Percentiles rank a stretch among this genome's conserved stretches.
phyloP scores from a whole-genome alignment of 1,139 yeast genomes.

The Candida sp. region DNA sequence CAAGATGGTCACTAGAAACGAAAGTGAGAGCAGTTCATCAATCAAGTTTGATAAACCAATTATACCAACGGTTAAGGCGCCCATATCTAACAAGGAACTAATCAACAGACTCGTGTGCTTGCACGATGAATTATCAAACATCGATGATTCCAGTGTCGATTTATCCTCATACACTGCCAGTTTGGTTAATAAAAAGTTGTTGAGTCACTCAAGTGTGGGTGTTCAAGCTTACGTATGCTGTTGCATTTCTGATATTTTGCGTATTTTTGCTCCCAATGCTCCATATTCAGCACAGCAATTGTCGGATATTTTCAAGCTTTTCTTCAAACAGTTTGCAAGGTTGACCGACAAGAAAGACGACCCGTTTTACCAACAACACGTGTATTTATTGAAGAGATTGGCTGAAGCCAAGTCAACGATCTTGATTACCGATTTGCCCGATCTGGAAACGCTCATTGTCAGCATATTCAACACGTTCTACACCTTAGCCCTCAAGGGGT shows the following conservation, averaged over 20 bases:
- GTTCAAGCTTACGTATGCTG: constrained; percentile 77
- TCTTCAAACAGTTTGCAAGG: constrained; percentile 64
- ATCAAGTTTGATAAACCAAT: constrained; percentile 50
- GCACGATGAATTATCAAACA: constrained; percentile 61
- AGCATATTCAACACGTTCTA: constrained; percentile 67
- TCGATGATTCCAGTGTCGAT: constrained; percentile 66
- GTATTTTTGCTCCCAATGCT: constrained; percentile 90
- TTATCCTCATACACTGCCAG: constrained; percentile 48
- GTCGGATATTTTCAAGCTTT: constrained; percentile 62
- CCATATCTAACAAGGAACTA: constrained; percentile 66
- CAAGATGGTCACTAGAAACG: constrained; percentile 1
- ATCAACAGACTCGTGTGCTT: constrained; percentile 44
- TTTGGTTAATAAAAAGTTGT: constrained; percentile 59
- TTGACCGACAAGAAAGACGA: constrained; percentile 58
- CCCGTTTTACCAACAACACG: constrained; percentile 68
- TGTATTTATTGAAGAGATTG: constrained; percentile 67
- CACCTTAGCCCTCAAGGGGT: constrained; percentile 43
- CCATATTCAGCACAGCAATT: constrained; percentile 76
- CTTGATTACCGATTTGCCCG: constrained; percentile 76
- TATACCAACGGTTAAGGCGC: constrained; percentile 55
- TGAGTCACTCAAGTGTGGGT: constrained; percentile 68
- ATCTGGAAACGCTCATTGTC: constrained; percentile 58
- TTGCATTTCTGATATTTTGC: constrained; percentile 74
- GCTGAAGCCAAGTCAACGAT: constrained; percentile 85
- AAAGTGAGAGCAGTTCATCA: not conserved